Conservation (phyloP, 2,329 filamentous ascomycete genomes). For the Pseudonectria buxi region DNA sequence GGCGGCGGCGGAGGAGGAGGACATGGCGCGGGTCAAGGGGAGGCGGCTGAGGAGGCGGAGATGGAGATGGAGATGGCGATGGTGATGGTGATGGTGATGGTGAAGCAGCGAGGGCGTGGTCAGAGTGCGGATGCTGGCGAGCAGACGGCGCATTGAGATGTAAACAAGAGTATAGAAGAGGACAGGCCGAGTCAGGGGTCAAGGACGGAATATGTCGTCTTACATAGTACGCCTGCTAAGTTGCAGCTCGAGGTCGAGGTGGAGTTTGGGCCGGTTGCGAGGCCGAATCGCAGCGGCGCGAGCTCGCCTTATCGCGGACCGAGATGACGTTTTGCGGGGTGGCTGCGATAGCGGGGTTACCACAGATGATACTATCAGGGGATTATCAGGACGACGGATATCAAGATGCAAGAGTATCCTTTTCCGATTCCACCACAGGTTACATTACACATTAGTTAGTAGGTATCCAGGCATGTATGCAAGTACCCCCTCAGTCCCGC, state of each 20-base stretch:
- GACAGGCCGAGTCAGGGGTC: too few species aligned
- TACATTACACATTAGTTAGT: too few species aligned
- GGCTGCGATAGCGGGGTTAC: background rate
- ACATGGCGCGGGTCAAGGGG: slow-evolving; percentile 32
- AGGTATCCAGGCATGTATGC: too few species aligned
- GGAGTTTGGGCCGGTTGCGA: slow-evolving; percentile 8
- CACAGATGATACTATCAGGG: background rate
- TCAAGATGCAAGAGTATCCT: too few species aligned
- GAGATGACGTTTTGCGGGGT: slow-evolving; percentile 7
- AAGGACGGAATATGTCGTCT: too few species aligned
- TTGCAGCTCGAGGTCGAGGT: too few species aligned
- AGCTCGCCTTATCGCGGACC: slow-evolving; percentile 9
- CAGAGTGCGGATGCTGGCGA: background rate
- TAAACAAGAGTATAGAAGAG: slow-evolving; percentile 1
- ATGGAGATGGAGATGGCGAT: slow-evolving; percentile 6
- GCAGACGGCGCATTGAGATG: slow-evolving; percentile 11
- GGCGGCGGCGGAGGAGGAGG: slow-evolving; percentile 56
- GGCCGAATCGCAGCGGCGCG: slow-evolving; percentile 10
- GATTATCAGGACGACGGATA: too few species aligned
- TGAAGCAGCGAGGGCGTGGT: slow-evolving; percentile 5
- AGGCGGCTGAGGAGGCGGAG: slow-evolving; percentile 6
- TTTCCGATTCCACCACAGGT: too few species aligned
- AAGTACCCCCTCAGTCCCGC: too few species aligned
- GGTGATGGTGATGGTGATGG: slow-evolving; percentile 11
- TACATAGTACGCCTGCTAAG: too few species aligned